These are phyloP conservation scores for Rhododendron williamsianum DNA, from an alignment of 148 eudicot species.

Conservation along the genomic window DNA sequence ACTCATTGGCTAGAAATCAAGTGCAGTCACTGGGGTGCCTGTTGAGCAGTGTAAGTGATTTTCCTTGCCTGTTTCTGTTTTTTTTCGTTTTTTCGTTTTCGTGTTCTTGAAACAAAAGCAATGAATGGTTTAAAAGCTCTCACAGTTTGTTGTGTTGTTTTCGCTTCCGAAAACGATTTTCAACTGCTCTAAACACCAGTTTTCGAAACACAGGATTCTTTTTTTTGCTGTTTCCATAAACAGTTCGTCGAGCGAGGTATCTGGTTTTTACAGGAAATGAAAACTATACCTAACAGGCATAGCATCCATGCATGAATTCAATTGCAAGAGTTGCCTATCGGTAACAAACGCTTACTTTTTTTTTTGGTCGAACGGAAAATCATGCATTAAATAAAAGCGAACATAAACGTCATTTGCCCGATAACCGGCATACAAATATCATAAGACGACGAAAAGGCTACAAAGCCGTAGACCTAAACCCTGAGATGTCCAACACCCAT, in stretches of 20 bases:
- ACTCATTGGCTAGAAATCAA: conserved; percentile 44
- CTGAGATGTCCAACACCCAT: too few species aligned
- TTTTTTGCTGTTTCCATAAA: background rate
- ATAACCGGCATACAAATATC: too few species aligned
- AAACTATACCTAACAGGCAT: background rate
- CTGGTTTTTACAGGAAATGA: background rate
- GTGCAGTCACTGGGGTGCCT: conserved; percentile 37
- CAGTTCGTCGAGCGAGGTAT: background rate
- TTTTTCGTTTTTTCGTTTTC: background rate
- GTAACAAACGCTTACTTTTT: too few species aligned
- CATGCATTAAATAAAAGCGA: too few species aligned
- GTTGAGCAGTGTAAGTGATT: conserved; percentile 16
- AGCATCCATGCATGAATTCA: background rate
- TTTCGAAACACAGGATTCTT: background rate
- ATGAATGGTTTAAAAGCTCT: background rate
- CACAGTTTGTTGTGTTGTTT: background rate
- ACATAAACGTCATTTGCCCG: too few species aligned
- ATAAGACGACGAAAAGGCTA: too few species aligned
- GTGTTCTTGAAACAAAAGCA: background rate
- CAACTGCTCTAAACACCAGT: background rate
- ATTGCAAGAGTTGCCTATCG: too few species aligned
- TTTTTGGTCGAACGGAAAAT: too few species aligned
- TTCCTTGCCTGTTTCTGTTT: background rate
- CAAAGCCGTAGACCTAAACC: too few species aligned
- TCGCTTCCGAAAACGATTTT: background rate